Evolutionary conservation across 1,139 yeast genomes (phyloP).

Genomic region (Taiozyma onychis): DNA sequence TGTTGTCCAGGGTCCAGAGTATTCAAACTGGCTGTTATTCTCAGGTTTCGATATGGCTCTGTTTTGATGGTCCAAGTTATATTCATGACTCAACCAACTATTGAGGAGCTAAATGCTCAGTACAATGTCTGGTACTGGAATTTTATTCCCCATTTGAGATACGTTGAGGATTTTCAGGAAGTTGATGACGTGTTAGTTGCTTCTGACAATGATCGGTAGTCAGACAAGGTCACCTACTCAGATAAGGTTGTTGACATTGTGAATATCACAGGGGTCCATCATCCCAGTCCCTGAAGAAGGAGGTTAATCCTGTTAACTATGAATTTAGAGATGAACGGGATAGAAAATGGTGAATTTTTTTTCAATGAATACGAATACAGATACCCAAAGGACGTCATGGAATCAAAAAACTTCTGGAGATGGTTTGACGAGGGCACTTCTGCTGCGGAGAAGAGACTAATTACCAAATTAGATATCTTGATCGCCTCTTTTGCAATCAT

Average conservation of each 20-base stretch:
- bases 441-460: conserved; percentile 41
- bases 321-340: conserved; percentile 60
- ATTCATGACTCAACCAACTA: neutral
- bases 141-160: neutral
- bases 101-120: neutral
- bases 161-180: neutral
- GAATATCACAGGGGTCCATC: neutral
- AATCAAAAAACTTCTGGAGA: conserved; percentile 48
- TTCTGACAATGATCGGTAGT: neutral
- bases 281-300: neutral
- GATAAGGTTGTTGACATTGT: neutral
- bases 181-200: neutral
- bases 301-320: neutral
- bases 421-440: conserved; percentile 61
- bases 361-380: conserved; percentile 61
- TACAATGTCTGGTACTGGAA: conserved; percentile 1
- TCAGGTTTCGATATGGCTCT: neutral
- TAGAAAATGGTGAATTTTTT: conserved; percentile 55
- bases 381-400: conserved; percentile 31
- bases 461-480: conserved; percentile 53
- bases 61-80: neutral
- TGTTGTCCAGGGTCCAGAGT: neutral
- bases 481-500: conserved; percentile 26
- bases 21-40: neutral
- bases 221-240: neutral